Percentiles rank a stretch among this genome's conserved stretches.
Conservation (phyloP, 805 yeast genomes). For the Candida corydali region DNA sequence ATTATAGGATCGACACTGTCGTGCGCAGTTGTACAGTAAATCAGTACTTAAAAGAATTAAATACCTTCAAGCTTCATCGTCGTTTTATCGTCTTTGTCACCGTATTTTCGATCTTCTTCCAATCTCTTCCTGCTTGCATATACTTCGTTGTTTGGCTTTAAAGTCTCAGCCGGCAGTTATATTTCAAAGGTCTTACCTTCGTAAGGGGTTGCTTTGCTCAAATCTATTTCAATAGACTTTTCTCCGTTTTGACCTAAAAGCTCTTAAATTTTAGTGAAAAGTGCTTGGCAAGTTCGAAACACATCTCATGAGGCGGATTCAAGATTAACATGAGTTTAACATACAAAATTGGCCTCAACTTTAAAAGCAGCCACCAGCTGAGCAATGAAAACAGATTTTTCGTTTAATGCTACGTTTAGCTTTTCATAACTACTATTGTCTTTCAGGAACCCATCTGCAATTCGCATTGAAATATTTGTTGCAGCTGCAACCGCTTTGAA, state of each 20-base stretch:
- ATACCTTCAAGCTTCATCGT: too few relatives aligned
- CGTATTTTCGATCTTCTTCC: conserved; percentile 78
- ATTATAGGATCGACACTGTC: too few relatives aligned
- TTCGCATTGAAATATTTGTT: conserved; percentile 73
- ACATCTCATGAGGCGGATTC: conserved; percentile 69
- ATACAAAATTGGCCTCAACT: conserved; percentile 73
- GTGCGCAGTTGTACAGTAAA: too few relatives aligned
- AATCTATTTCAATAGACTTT: conserved; percentile 48
- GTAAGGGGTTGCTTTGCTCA: conserved; percentile 62
- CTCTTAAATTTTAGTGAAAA: conserved; percentile 67
- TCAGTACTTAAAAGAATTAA: too few relatives aligned
- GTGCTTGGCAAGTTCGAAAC: conserved; percentile 66
- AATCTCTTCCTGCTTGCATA: conserved; percentile 70
- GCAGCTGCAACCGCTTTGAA: conserved; percentile 83
- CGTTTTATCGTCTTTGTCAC: conserved; percentile 61
- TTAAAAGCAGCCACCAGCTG: conserved; percentile 90
- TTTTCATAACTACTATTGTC: conserved; percentile 69
- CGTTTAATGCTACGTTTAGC: conserved; percentile 84
- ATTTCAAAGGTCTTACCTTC: conserved; percentile 83
- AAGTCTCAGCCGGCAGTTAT: conserved; percentile 90
- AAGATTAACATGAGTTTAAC: conserved; percentile 69
- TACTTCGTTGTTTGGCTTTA: conserved; percentile 74
- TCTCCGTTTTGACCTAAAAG: conserved; percentile 41
- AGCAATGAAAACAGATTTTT: conserved; percentile 88
- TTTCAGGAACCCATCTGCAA: conserved; percentile 80